These are phyloP conservation scores for Hymenoscyphus albidus DNA, from an alignment of 2,329 filamentous ascomycete genomes.

Conservation along the genomic window DNA sequence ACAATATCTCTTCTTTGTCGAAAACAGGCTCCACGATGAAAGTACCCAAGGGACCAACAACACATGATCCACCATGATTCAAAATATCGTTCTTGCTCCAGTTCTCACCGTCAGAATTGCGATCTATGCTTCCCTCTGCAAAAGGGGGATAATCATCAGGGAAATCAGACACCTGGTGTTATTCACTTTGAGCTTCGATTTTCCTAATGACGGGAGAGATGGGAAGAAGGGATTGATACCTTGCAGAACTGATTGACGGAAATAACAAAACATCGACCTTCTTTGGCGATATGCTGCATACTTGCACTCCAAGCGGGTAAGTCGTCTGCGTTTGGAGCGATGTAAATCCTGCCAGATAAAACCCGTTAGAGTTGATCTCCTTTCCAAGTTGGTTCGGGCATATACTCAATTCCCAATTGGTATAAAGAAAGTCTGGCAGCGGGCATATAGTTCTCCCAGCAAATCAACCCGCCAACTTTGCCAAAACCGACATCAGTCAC, in stretches of 20 bases:
- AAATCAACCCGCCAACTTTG: constrained; percentile 41
- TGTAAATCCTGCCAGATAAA: constrained; percentile 27
- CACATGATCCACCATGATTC: constrained; percentile 40
- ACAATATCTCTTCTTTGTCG: constrained; percentile 40
- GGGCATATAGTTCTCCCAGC: constrained; percentile 46
- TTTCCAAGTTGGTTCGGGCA: not conserved
- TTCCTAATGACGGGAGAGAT: not conserved
- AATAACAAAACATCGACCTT: constrained; percentile 43
- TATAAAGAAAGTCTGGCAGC: constrained; percentile 41
- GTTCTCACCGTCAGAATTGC: constrained; percentile 35
- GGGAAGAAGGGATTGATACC: constrained; percentile 21
- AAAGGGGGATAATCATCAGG: constrained; percentile 42
- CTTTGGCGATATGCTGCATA: constrained; percentile 45
- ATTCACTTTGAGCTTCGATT: not conserved
- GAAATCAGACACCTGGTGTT: constrained; percentile 36
- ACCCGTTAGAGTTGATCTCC: not conserved
- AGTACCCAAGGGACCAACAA: constrained; percentile 40
- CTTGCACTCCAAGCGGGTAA: constrained; percentile 38
- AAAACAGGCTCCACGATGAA: constrained; percentile 40
- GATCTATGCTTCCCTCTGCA: constrained; percentile 37
- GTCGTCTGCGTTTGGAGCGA: constrained; percentile 32
- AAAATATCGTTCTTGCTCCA: constrained; percentile 40
- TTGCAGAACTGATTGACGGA: constrained; percentile 41
- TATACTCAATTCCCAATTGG: constrained; percentile 41
- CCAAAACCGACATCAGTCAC: constrained; percentile 41